These are phyloP conservation scores for Globisporangium iwayamae DNA, from an alignment of 352 stramenopile species.

Conservation along the genomic window DNA sequence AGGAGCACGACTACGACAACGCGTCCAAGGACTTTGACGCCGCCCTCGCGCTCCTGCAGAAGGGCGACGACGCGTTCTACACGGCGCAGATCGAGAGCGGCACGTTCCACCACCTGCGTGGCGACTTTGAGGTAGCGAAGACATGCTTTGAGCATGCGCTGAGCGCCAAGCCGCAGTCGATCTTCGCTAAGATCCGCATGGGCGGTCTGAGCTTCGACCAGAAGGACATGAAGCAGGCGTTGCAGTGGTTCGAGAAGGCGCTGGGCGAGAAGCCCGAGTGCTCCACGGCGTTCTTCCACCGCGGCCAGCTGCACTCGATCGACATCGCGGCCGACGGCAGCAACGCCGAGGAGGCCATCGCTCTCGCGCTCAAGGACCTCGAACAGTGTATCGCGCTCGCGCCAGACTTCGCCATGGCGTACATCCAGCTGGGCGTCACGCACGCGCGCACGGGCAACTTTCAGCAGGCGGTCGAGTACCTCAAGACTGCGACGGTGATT, in stretches of 20 bases:
- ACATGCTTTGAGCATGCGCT: slow-evolving; percentile 69
- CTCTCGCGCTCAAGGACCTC: slow-evolving; percentile 53
- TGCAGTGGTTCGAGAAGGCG: slow-evolving; percentile 77
- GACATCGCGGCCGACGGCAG: slow-evolving; percentile 53
- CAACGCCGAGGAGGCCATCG: slow-evolving; percentile 52
- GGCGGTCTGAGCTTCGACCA: slow-evolving; percentile 79
- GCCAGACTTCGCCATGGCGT: slow-evolving; percentile 78
- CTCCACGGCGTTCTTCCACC: slow-evolving; percentile 79
- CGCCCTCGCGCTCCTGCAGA: slow-evolving; percentile 42
- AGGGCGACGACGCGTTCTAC: slow-evolving; percentile 58
- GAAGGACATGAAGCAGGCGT: slow-evolving; percentile 68
- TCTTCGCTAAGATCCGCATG: slow-evolving; percentile 83
- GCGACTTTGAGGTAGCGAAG: slow-evolving; percentile 64
- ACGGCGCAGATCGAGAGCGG: slow-evolving; percentile 75
- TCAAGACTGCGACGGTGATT: slow-evolving; percentile 56
- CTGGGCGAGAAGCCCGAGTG: slow-evolving; percentile 59
- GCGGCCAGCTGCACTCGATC: slow-evolving; percentile 78
- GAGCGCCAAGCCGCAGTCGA: slow-evolving; percentile 57
- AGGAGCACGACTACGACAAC: slow-evolving; percentile 62
- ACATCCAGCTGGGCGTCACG: slow-evolving; percentile 79
- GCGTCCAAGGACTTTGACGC: slow-evolving; percentile 58
- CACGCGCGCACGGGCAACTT: slow-evolving; percentile 74
- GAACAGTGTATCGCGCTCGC: slow-evolving; percentile 67
- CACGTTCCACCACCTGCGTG: slow-evolving; percentile 72
- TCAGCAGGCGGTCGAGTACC: slow-evolving; percentile 62